phyloP scores from a whole-genome alignment of 1,284 basidiomycete genomes.

The Ganoderma lingzhi region DNA sequence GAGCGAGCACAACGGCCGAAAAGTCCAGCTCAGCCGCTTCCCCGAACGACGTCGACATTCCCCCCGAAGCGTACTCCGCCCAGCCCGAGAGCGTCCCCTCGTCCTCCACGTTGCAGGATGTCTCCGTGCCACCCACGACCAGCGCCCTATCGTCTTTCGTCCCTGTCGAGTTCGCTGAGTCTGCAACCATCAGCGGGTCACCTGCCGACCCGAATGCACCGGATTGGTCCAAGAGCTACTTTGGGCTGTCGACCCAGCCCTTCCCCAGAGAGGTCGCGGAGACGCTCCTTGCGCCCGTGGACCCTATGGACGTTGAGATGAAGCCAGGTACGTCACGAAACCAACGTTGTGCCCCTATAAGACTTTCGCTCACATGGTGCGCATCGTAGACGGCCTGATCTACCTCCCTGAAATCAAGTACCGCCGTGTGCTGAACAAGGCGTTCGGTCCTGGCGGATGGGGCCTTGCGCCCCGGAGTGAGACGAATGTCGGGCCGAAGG shows the following conservation, averaged over 20 bases:
- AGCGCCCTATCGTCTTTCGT: not conserved
- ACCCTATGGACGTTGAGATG: conserved; percentile 87
- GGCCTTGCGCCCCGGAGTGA: conserved; percentile 94
- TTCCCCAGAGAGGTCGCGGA: conserved; percentile 84
- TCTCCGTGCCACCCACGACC: conserved; percentile 2
- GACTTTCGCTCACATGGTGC: not conserved
- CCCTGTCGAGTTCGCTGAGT: conserved; percentile 23
- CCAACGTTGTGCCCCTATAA: not conserved
- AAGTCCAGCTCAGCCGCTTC: conserved; percentile 19
- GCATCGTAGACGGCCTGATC: conserved; percentile 81
- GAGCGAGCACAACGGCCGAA: conserved; percentile 13
- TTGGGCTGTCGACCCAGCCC: conserved; percentile 81
- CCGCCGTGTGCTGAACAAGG: conserved; percentile 91
- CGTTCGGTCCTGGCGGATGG: conserved; percentile 98
- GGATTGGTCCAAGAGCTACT: conserved; percentile 92
- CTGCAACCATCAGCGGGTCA: conserved; percentile 16
- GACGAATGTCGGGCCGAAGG: conserved; percentile 88
- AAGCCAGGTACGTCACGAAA: conserved; percentile 78
- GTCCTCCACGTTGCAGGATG: conserved; percentile 29
- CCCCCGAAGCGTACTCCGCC: conserved; percentile 27
- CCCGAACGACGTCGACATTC: conserved; percentile 33
- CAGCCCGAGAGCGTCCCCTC: conserved; percentile 39
- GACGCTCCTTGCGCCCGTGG: conserved; percentile 78
- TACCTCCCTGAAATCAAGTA: conserved; percentile 99
- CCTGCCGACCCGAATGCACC: conserved; percentile 29